Base-by-base conservation (phyloP, 2,329 filamentous ascomycete species). In the Fonsecaea multimorphosa region DNA sequence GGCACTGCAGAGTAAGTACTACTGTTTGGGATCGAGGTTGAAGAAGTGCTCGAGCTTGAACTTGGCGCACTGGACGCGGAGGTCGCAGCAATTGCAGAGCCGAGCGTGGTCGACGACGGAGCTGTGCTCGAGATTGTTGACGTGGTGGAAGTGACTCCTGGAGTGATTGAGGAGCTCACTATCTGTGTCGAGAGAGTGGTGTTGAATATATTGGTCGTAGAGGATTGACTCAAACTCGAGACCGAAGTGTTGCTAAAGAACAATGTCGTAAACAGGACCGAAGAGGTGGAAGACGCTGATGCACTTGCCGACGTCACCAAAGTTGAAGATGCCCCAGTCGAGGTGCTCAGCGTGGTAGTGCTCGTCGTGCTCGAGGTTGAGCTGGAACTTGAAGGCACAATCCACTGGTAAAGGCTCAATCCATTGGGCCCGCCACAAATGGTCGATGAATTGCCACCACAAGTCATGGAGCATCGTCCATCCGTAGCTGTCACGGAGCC, bases 341-440 rank as follows among this genome's bases (percentile, higher is more conserved):
- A 51, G 24, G 44, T 29, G 49, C 22, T 29, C 12, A 29, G 54
- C 11, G 34, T 55, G 24, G 56, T 67, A 14, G 27, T 56, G 6
- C 3, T 65, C 9, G 54, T 32, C 16, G 9, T 54, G 32, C 24
- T 61, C 32, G 56, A 51, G 19, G 24, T 63, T 22, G 62, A 63
- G 51, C 58, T 68, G 6, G 60, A 66, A 60, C 49, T 65, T 31
- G 59, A 65, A 16, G 58, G 57, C 5, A 40, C 46, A 5, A 59
- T 52, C 12, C 51, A 64, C 52, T 63, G 63, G 38, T 67, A 75
- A 11, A 74, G 63, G 16, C 61, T 68, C 34, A 75, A 53, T 3
- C 72, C 68, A 38, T 71, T 71, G 1, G 72, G 70, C 27, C 68
- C 72, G 19, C 74, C 74, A 56, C 74, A 75, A 57, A 71, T 71